A percentile compares a stretch with the other conserved stretches of the same genome.
phyloP scores from a whole-genome alignment of 2,329 filamentous ascomycete species.

The Parascedosporium putredinis region DNA sequence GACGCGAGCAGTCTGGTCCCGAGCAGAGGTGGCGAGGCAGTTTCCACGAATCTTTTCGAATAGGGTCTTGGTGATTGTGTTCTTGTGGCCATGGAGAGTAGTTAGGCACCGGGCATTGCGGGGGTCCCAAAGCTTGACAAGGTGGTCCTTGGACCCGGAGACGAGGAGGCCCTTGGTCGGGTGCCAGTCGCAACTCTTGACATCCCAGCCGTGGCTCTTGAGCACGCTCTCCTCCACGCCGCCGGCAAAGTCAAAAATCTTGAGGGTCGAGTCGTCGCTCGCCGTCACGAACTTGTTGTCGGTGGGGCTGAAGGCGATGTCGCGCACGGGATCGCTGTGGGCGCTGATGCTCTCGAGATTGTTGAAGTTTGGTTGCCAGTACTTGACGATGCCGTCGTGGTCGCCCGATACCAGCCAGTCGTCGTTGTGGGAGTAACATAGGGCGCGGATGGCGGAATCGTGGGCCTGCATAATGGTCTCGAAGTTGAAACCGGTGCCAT shows the following conservation, averaged over 20 bases:
- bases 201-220: constrained; percentile 95
- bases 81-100: constrained; percentile 93
- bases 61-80: constrained; percentile 83
- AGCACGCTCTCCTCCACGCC: constrained; percentile 74
- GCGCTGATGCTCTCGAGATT: constrained; percentile 92
- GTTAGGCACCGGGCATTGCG: constrained; percentile 80
- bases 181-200: constrained; percentile 96
- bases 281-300: constrained; percentile 95
- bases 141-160: constrained; percentile 93
- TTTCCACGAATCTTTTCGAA: constrained; percentile 81
- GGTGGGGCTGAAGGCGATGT: constrained; percentile 85
- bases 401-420: constrained; percentile 96
- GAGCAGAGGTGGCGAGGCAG: constrained; percentile 81
- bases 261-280: constrained; percentile 84
- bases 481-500: constrained; percentile 97
- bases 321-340: constrained; percentile 80
- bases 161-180: constrained; percentile 88
- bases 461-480: constrained; percentile 99
- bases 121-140: constrained; percentile 98
- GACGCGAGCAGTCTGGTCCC: constrained; percentile 84
- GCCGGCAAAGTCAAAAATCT: constrained; percentile 92
- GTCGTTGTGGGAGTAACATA: constrained; percentile 86
- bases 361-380: constrained; percentile 99
- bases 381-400: constrained; percentile 91
- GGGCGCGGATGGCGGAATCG: constrained; percentile 72